Evolutionary conservation across 768 basidiomycete species (phyloP).

Genomic region (Boletus edulis): DNA sequence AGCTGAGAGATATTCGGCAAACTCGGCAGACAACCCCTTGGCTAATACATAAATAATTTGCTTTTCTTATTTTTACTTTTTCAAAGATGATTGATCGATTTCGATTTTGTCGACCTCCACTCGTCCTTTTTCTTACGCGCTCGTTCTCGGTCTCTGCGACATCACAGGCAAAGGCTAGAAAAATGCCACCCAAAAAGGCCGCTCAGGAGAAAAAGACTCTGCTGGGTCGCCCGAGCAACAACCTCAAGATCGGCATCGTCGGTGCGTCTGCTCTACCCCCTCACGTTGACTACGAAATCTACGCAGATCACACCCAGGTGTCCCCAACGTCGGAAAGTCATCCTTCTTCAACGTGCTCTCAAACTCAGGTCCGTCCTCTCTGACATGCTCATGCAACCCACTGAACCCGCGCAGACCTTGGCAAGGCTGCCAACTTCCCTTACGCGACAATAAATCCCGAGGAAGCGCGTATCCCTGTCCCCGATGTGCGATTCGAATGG

Average conservation of each 20-base stretch:
- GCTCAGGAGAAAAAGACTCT: slow-evolving; percentile 78
- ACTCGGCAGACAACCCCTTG: slow-evolving; percentile 21
- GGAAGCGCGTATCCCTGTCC: slow-evolving; percentile 94
- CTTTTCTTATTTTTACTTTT: not conserved
- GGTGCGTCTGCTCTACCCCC: slow-evolving; percentile 51
- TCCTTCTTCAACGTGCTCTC: slow-evolving; percentile 99
- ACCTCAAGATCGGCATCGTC: slow-evolving; percentile 98
- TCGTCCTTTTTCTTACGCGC: slow-evolving; percentile 17
- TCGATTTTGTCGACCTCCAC: slow-evolving; percentile 15
- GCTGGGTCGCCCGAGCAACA: slow-evolving; percentile 92
- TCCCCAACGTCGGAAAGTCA: slow-evolving; percentile 97
- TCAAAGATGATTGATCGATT: slow-evolving; percentile 32
- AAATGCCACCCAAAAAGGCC: slow-evolving; percentile 92
- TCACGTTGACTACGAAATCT: not conserved
- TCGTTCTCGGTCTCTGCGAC: slow-evolving; percentile 39
- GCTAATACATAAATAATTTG: not conserved
- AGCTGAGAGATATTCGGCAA: slow-evolving; percentile 10
- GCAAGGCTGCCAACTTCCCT: slow-evolving; percentile 96
- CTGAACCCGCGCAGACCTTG: slow-evolving; percentile 56
- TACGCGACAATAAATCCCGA: slow-evolving; percentile 94
- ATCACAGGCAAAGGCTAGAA: slow-evolving; percentile 46
- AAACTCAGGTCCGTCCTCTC: slow-evolving; percentile 63
- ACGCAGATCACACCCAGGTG: slow-evolving; percentile 43
- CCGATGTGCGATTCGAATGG: slow-evolving; percentile 94
- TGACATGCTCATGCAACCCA: not conserved